Base-by-base conservation (phyloP, 1,284 basidiomycete species). In the Moesziomyces parantarcticus region DNA sequence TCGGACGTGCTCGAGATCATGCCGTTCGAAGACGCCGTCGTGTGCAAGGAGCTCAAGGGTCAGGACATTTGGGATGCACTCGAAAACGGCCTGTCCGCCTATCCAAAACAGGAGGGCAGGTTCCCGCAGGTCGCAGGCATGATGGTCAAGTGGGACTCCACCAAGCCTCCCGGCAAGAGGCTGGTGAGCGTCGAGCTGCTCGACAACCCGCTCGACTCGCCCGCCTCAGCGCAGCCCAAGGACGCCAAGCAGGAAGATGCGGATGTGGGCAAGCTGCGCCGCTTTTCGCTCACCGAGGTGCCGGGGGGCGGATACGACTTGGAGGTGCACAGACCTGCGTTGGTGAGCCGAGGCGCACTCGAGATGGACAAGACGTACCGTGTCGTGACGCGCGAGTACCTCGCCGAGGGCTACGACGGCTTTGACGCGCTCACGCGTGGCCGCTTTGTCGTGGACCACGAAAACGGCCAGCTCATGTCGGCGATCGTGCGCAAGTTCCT, bases 61-160 rank as follows among this genome's bases (percentile, higher is more conserved):
- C 86, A 88, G 76, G 87, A 90, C 0, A 88, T 96, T 40, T 94
- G 92, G 92, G 90, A 90, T 55, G 89, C 91, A 0, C 78, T 96
- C 20, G 94, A 97, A 81, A 87, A 88, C 29, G 89, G 89, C 1
- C 85, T 97, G 14, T 87, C 86, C 54, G 91, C 89, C 55, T 96
- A 92, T 88, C 94, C 94, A 5, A 90, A 92, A 20, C 93, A 95
- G 84, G 94, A 96, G 87, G 94, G 93, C 14, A 92, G 94, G 4
- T 97, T 97, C 83, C 94, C 94, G 0, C 88, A 94, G 22, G 86
- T 96, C 29, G 90, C 92, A 16, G 94, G 94, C n/a, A 88, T 96
- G 59, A 89, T 89, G 5, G 90, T 95, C 5, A 88, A 89, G 21
- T 96, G 93, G 94, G 93, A 97, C 83, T 94, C 92, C 41, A 87